These are phyloP conservation scores for Gyromitra esculenta DNA, from an alignment of 2,329 filamentous ascomycete genomes.

Conservation along the genomic window DNA sequence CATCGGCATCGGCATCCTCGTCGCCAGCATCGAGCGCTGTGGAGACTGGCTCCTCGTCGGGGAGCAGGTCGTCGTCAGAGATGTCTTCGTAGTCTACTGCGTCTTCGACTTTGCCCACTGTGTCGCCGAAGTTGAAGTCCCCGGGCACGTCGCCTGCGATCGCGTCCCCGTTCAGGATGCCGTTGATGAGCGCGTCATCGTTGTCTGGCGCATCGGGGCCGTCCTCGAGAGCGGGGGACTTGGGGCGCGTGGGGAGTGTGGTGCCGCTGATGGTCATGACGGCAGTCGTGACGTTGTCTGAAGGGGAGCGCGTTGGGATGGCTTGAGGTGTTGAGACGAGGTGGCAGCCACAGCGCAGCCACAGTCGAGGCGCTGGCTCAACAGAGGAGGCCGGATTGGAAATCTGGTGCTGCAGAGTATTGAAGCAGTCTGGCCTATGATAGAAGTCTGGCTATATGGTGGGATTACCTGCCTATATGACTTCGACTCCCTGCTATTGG, in stretches of 20 bases:
- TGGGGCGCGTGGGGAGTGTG: conserved; percentile 14
- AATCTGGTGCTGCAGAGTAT: too few relatives aligned
- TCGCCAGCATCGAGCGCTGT: conserved; percentile 60
- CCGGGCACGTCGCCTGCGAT: conserved; percentile 48
- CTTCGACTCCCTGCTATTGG: too few relatives aligned
- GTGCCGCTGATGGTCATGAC: conserved; percentile 37
- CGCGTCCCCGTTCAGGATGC: conserved; percentile 48
- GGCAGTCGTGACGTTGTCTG: conserved; percentile 20
- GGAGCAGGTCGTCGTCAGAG: conserved; percentile 87
- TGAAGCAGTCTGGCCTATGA: not conserved
- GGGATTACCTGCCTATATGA: too few relatives aligned
- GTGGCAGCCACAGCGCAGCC: conserved; percentile 15
- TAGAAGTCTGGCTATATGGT: too few relatives aligned
- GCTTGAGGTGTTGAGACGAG: conserved; percentile 6
- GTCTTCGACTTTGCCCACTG: conserved; percentile 86
- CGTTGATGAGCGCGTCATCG: conserved; percentile 49
- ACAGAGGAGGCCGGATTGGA: too few relatives aligned
- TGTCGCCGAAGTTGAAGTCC: conserved; percentile 61
- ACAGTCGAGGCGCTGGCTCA: conserved; percentile 4
- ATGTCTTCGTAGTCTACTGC: conserved; percentile 92
- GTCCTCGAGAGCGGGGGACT: conserved; percentile 24
- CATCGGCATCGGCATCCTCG: conserved; percentile 46
- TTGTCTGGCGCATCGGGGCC: conserved; percentile 22
- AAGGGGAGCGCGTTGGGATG: not conserved
- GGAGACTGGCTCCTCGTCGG: conserved; percentile 70